Evolutionary conservation across 495 filamentous ascomycete genomes (phyloP).

Genomic region (Polyplosphaeria fusca): DNA sequence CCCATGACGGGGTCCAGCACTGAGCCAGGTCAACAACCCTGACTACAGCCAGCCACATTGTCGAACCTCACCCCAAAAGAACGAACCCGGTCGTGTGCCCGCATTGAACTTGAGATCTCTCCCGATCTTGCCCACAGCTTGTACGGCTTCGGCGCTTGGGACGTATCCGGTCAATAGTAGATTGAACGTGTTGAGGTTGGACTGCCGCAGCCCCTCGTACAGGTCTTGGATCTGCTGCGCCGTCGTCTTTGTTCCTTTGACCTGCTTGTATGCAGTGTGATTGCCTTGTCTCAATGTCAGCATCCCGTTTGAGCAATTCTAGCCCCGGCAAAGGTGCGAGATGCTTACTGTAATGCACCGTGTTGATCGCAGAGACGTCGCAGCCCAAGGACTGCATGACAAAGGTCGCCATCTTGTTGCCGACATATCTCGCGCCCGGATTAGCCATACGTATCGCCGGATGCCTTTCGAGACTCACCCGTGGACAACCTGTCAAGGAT

Average conservation of each 20-base stretch:
- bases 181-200: constrained; percentile 78
- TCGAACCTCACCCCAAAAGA: constrained; percentile 90
- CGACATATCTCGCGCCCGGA: constrained; percentile 70
- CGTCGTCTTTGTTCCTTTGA: constrained; percentile 75
- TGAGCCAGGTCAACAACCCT: constrained; percentile 29
- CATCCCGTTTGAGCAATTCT: background rate
- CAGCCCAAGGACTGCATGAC: constrained; percentile 90
- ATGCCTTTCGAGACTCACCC: constrained; percentile 49
- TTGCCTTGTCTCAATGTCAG: constrained; percentile 60
- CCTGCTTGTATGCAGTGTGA: constrained; percentile 84
- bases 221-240: constrained; percentile 80
- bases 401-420: constrained; percentile 91
- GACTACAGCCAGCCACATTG: background rate
- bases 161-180: constrained; percentile 92
- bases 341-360: constrained; percentile 81
- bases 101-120: constrained; percentile 70
- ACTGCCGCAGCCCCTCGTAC: constrained; percentile 78
- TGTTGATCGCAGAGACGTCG: constrained; percentile 89
- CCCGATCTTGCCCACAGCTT: constrained; percentile 79
- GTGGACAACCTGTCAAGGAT: constrained; percentile 40
- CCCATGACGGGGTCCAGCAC: constrained; percentile 99
- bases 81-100: constrained; percentile 63
- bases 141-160: constrained; percentile 76
- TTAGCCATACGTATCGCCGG: constrained; percentile 34
- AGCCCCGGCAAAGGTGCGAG: background rate